Percentiles rank a stretch among this genome's conserved stretches.
These are phyloP conservation scores for Cucumis sativus DNA, from an alignment of 306 rosid species.

Conservation along the genomic window Cucumber_9930_V3 NC_026657.2:40709001-40709500, in stretches of 20 bases:
- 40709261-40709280: not conserved
- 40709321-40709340: slow-evolving; percentile 6
- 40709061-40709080: not conserved
- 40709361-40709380: not conserved
- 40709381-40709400: not conserved
- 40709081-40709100: not conserved
- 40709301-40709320: slow-evolving; percentile 18
- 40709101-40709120: not conserved
- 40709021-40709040: not conserved
- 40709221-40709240: slow-evolving; percentile 9
- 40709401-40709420: slow-evolving; percentile 2
- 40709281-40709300: slow-evolving; percentile 23
- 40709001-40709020: too few species aligned
- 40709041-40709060: not conserved
- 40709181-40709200: not conserved
- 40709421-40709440: slow-evolving; percentile 83
- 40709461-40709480: not conserved
- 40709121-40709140: not conserved
- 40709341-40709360: slow-evolving; percentile 19
- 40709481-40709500: not conserved
- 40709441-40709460: not conserved
- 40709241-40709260: slow-evolving; percentile 6
- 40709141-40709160: not conserved
- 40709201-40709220: slow-evolving; percentile 5
- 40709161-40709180: not conserved